Base-by-base conservation (phyloP, 352 stramenopile genomes). In the Plasmopara halstedii region DNA sequence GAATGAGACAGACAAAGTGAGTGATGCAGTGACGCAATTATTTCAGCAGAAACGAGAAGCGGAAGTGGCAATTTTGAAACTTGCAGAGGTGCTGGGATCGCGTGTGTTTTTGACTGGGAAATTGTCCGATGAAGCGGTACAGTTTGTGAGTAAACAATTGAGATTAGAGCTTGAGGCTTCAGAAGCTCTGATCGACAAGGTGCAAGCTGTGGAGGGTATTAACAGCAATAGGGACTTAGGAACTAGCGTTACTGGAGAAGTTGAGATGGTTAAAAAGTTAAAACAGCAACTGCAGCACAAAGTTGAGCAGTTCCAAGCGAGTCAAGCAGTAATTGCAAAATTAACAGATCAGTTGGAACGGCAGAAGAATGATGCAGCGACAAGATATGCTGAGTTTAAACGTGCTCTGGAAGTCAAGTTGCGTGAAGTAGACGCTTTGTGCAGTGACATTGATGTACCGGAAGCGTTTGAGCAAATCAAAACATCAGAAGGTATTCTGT, bases 361-460 rank as follows among this genome's bases (percentile, higher is more conserved):
- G 9, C 64, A 84, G 46, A 53, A 85, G 37, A 68, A 85, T 50
- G 50, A 58, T n/a, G 43, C 70, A 7, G 45, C 46, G 0, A 63
- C 72, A 40, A 82, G 59, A 48, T 56, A 64, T 14, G 58, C 53
- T 25, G 39, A 70, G 21, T 57, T 84, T 11, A 61, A 70, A 41
- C 64, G 58, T 4, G 67, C 70, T 10, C 58, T 77, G 13, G 42
- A 62, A 1, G 65, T 84, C n/a, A 86, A 84, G 41, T 35, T 73
- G 1, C 70, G 65, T 13, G 67, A 86, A 17, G 49, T 86, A 6
- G 72, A 86, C 21, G 50, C 60, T 7, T 50, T 86, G 0, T 86
- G 74, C 40, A 60, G 44, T n/a, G 45, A 58, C 26, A 39, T 86
- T n/a, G 56, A 70, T 25, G 33, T 86, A 0, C 62, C 71, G 1